A percentile compares a stretch with the other conserved stretches of the same genome.
These are phyloP conservation scores for Meyerozyma athensensis DNA, from an alignment of 1,139 yeast species.

Conservation along the genomic window DNA sequence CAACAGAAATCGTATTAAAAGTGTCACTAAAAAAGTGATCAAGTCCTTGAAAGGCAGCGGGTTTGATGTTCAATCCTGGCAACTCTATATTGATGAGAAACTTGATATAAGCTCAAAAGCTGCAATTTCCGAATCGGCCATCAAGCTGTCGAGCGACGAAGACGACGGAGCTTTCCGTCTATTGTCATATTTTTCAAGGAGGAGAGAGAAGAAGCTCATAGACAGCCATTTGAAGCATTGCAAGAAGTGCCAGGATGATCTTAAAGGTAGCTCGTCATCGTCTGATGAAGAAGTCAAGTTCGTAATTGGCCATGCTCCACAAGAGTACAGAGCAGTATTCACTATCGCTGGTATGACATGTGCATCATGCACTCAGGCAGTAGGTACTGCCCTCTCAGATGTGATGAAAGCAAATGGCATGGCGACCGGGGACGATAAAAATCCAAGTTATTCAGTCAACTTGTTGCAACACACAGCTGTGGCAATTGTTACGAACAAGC, in stretches of 20 bases:
- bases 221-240: slow-evolving; percentile 2
- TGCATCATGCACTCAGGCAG: slow-evolving; percentile 49
- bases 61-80: slow-evolving; percentile 33
- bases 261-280: slow-evolving; percentile 4
- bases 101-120: not conserved
- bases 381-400: slow-evolving; percentile 39
- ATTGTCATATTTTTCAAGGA: slow-evolving; percentile 10
- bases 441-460: slow-evolving; percentile 36
- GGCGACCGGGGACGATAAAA: slow-evolving; percentile 13
- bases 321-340: slow-evolving; percentile 46
- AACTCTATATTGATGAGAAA: slow-evolving; percentile 17
- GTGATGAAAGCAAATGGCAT: slow-evolving; percentile 17
- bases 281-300: slow-evolving; percentile 18
- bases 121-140: no score
- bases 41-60: slow-evolving; percentile 24
- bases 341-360: slow-evolving; percentile 66
- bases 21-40: slow-evolving; percentile 17
- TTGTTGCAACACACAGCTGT: slow-evolving; percentile 40
- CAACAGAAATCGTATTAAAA: not conserved
- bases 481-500: slow-evolving; percentile 48
- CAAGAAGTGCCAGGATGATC: slow-evolving; percentile 3
- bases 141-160: slow-evolving; percentile 6
- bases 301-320: slow-evolving; percentile 22
- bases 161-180: slow-evolving; percentile 15
- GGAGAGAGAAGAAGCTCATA: slow-evolving; percentile 9